Conservation (phyloP, 225 moss, liverwort and hornwort genomes). For the Polytrichum formosum region DNA sequence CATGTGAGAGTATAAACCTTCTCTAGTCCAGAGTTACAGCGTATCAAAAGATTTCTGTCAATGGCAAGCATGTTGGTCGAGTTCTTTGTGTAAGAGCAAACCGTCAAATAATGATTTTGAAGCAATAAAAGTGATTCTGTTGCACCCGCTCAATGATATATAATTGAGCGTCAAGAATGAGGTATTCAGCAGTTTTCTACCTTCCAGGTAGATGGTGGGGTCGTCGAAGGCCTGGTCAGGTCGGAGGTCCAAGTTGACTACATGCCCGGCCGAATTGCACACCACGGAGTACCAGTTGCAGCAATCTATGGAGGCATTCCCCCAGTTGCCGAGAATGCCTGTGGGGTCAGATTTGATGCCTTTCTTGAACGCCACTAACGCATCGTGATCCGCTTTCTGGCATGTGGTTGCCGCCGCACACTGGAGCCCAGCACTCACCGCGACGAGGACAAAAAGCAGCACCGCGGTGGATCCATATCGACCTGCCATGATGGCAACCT, state of each 20-base stretch:
- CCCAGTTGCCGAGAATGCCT: slow-evolving; percentile 26
- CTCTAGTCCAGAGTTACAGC: too few relatives aligned
- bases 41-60: too few relatives aligned
- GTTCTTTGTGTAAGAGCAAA: too few relatives aligned
- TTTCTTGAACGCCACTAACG: slow-evolving; percentile 32
- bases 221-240: slow-evolving; percentile 23
- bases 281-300: slow-evolving; percentile 15
- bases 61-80: too few relatives aligned
- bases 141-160: too few relatives aligned
- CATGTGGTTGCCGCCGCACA: slow-evolving; percentile 10
- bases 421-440: slow-evolving; percentile 5
- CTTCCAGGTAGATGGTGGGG: slow-evolving; percentile 21
- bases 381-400: slow-evolving; percentile 14
- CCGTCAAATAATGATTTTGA: too few relatives aligned
- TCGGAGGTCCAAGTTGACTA: slow-evolving; percentile 21
- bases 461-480: neutral
- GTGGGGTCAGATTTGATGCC: slow-evolving; percentile 25
- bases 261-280: slow-evolving; percentile 28
- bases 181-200: slow-evolving; percentile 1
- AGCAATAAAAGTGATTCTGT: too few relatives aligned
- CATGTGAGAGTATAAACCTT: too few relatives aligned
- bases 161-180: neutral
- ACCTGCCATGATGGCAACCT: neutral
- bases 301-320: slow-evolving; percentile 23
- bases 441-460: slow-evolving; percentile 14